A percentile compares a stretch with the other conserved stretches of the same genome.
phyloP scores from a whole-genome alignment of 2,329 filamentous ascomycete species.

The Talaromyces sp. region DNA sequence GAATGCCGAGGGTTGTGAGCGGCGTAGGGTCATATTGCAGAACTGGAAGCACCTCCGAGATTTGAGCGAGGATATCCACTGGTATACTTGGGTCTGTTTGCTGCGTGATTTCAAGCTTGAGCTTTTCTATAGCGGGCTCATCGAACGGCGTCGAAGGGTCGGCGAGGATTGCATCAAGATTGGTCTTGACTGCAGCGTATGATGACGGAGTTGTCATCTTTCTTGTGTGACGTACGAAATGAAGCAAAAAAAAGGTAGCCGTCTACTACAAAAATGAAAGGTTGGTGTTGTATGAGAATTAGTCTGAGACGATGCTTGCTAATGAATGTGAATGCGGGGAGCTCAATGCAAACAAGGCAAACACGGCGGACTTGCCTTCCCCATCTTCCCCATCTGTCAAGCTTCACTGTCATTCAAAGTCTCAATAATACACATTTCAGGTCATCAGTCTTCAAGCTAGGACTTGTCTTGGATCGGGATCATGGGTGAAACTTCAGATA shows the following conservation, averaged over 20 bases:
- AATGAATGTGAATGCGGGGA: conserved; percentile 17
- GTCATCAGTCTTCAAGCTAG: not conserved
- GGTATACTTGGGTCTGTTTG: conserved; percentile 36
- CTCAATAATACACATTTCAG: not conserved
- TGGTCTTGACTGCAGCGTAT: conserved; percentile 36
- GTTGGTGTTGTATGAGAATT: not conserved
- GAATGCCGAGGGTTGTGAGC: conserved; percentile 51
- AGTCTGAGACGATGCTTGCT: not conserved
- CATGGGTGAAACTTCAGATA: conserved; percentile 50
- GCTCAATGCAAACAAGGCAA: conserved; percentile 32
- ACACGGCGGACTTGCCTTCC: conserved; percentile 17
- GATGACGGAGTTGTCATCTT: conserved; percentile 33
- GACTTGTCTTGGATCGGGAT: not conserved
- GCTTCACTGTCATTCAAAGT: not conserved
- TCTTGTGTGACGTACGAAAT: not conserved
- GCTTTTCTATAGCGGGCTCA: conserved; percentile 49
- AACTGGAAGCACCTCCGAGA: conserved; percentile 51
- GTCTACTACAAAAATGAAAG: not conserved
- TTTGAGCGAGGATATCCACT: conserved; percentile 41
- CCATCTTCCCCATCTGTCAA: not conserved
- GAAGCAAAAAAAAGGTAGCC: not conserved
- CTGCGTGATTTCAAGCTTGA: conserved; percentile 44
- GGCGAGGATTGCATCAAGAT: conserved; percentile 45
- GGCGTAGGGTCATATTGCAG: conserved; percentile 59
- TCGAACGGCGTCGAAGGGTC: conserved; percentile 48